Percentiles rank a stretch among this genome's conserved stretches.
Conservation (phyloP, 768 basidiomycete genomes). For the Leccinum broughii region DNA sequence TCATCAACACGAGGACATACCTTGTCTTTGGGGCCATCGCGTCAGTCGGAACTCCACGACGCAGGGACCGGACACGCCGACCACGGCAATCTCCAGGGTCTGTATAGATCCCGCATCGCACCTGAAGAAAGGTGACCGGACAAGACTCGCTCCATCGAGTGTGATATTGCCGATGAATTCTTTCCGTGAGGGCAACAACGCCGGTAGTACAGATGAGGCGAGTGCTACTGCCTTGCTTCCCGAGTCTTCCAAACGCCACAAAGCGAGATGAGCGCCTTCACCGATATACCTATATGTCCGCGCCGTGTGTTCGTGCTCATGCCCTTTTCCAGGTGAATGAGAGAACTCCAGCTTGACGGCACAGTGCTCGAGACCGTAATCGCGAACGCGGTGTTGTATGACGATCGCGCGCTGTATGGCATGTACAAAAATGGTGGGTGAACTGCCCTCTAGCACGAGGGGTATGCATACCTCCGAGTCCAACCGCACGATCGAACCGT, state of each 20-base stretch:
- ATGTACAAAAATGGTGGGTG: not conserved
- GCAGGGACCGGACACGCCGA: constrained; percentile 23
- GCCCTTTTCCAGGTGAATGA: not conserved
- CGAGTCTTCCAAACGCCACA: constrained; percentile 21
- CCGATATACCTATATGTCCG: constrained; percentile 20
- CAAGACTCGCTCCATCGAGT: constrained; percentile 8
- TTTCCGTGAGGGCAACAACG: constrained; percentile 8
- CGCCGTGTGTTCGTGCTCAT: constrained; percentile 2
- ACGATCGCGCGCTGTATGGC: constrained; percentile 16
- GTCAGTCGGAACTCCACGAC: constrained; percentile 23
- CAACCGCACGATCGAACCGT: constrained; percentile 23
- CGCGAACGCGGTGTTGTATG: constrained; percentile 27
- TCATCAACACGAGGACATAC: constrained; percentile 18
- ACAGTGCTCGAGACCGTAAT: constrained; percentile 26
- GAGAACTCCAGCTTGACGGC: constrained; percentile 14
- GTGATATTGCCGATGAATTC: constrained; percentile 21
- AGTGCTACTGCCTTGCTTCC: constrained; percentile 8
- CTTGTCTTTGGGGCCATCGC: constrained; percentile 21
- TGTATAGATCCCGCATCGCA: constrained; percentile 20
- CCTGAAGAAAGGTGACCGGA: constrained; percentile 14
- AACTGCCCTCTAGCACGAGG: not conserved
- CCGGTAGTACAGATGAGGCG: constrained; percentile 11
- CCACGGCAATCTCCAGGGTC: constrained; percentile 24
- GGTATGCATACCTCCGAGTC: constrained; percentile 16
- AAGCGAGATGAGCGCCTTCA: constrained; percentile 13